phyloP scores from a whole-genome alignment of 1,284 basidiomycete species.

The Erythrobasidium hasegawianum region DNA sequence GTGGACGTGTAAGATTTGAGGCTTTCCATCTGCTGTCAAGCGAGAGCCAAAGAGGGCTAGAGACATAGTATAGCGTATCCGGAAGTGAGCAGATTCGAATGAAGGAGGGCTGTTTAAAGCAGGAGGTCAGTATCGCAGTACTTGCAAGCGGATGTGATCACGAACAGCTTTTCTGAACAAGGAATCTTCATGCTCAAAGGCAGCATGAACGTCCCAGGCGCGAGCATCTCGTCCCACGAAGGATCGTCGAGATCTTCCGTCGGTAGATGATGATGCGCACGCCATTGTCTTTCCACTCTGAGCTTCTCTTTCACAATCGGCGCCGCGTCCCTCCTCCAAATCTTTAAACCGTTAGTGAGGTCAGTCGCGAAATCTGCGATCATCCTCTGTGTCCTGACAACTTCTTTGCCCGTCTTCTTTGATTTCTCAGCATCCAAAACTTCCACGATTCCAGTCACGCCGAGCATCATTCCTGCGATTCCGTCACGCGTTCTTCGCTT shows the following conservation, averaged over 20 bases:
- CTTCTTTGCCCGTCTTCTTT: slow-evolving; percentile 36
- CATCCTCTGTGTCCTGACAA: slow-evolving; percentile 43
- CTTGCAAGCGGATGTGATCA: background rate
- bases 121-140: background rate
- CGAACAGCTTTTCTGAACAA: slow-evolving; percentile 45
- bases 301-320: slow-evolving; percentile 33
- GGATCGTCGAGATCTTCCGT: slow-evolving; percentile 34
- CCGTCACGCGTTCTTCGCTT: background rate
- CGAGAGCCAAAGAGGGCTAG: slow-evolving; percentile 44
- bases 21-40: slow-evolving; percentile 40
- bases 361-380: slow-evolving; percentile 48
- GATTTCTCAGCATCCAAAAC: slow-evolving; percentile 41
- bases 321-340: slow-evolving; percentile 47
- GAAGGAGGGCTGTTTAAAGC: slow-evolving; percentile 43
- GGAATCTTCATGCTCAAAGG: slow-evolving; percentile 48
- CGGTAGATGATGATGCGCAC: slow-evolving; percentile 16
- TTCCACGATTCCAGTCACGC: slow-evolving; percentile 47
- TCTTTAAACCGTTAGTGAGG: slow-evolving; percentile 44
- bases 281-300: slow-evolving; percentile 24
- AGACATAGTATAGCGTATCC: slow-evolving; percentile 47
- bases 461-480: slow-evolving; percentile 46
- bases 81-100: slow-evolving; percentile 45
- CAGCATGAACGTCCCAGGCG: slow-evolving; percentile 46
- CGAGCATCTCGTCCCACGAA: slow-evolving; percentile 39
- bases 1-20: slow-evolving; percentile 45